Evolutionary conservation across 345 rosid genomes (phyloP).

Genomic region (Passiflora organensis): DNA sequence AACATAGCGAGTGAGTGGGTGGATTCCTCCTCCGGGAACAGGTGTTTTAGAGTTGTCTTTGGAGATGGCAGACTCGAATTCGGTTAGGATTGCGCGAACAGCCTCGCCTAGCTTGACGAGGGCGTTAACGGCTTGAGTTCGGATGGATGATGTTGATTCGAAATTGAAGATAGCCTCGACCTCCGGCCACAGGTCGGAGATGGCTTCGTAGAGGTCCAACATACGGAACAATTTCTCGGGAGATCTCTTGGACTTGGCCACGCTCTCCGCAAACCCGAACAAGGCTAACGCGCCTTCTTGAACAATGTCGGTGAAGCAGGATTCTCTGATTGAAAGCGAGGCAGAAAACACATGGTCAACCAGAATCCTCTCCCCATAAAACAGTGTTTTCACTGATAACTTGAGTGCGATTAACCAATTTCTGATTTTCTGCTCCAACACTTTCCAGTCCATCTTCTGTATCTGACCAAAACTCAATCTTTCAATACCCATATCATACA

Average conservation of each 20-base stretch:
- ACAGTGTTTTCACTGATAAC: constrained; percentile 51
- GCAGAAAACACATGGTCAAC: constrained; percentile 64
- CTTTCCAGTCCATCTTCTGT: constrained; percentile 52
- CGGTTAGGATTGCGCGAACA: constrained; percentile 39
- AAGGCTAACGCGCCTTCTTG: constrained; percentile 48
- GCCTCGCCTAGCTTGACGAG: constrained; percentile 43
- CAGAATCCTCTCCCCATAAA: constrained; percentile 57
- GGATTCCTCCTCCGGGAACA: constrained; percentile 66
- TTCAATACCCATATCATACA: constrained; percentile 57
- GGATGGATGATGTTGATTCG: constrained; percentile 39
- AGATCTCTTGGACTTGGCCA: constrained; percentile 58
- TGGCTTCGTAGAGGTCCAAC: constrained; percentile 57
- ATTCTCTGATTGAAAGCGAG: constrained; percentile 36
- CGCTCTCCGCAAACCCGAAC: constrained; percentile 57
- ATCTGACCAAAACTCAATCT: constrained; percentile 37
- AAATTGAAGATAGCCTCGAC: constrained; percentile 47
- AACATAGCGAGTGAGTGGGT: constrained; percentile 70
- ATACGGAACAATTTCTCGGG: constrained; percentile 67
- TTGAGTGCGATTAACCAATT: constrained; percentile 61
- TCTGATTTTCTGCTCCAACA: constrained; percentile 48
- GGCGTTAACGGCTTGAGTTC: constrained; percentile 39
- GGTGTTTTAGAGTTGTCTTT: constrained; percentile 48
- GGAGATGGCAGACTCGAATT: constrained; percentile 53
- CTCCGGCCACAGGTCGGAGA: constrained; percentile 42
- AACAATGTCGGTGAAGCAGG: constrained; percentile 52